Percentiles rank a stretch among this genome's conserved stretches.
Conservation (phyloP, 768 basidiomycete genomes). For the Neoboletus brunneissimus region DNA sequence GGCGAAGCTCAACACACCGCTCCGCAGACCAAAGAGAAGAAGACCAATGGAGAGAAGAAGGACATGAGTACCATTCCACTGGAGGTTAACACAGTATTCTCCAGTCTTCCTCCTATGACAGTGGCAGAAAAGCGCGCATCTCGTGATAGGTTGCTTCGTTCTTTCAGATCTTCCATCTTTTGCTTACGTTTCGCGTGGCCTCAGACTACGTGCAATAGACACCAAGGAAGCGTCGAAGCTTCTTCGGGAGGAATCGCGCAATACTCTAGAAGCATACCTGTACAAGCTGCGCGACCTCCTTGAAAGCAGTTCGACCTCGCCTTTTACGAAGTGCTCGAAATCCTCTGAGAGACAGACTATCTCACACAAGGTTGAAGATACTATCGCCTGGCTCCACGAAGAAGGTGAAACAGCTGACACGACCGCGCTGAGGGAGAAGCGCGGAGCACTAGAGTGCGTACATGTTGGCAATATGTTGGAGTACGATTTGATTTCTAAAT, state of each 20-base stretch:
- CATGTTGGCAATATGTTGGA: not conserved
- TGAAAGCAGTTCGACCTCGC: conserved; percentile 59
- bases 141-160: conserved; percentile 58
- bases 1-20: conserved; percentile 31
- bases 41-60: conserved; percentile 37
- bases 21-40: conserved; percentile 35
- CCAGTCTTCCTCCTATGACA: conserved; percentile 70
- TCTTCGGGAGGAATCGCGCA: conserved; percentile 85
- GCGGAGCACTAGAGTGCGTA: conserved; percentile 78
- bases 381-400: conserved; percentile 80
- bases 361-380: conserved; percentile 63
- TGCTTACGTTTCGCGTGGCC: conserved; percentile 4
- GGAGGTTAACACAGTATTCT: conserved; percentile 58
- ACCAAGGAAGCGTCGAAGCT: conserved; percentile 71
- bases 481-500: conserved; percentile 1
- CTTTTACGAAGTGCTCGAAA: conserved; percentile 85
- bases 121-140: conserved; percentile 72
- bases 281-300: conserved; percentile 87
- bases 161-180: not conserved
- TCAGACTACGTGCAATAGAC: conserved; percentile 78
- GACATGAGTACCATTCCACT: conserved; percentile 61
- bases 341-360: conserved; percentile 67
- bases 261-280: conserved; percentile 89
- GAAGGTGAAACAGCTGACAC: conserved; percentile 82
- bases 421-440: conserved; percentile 68